Evolutionary conservation across 805 yeast genomes (phyloP), one percentile per base, ranked within the genome.

Genomic region (Kodamaea laetipori): DNA sequence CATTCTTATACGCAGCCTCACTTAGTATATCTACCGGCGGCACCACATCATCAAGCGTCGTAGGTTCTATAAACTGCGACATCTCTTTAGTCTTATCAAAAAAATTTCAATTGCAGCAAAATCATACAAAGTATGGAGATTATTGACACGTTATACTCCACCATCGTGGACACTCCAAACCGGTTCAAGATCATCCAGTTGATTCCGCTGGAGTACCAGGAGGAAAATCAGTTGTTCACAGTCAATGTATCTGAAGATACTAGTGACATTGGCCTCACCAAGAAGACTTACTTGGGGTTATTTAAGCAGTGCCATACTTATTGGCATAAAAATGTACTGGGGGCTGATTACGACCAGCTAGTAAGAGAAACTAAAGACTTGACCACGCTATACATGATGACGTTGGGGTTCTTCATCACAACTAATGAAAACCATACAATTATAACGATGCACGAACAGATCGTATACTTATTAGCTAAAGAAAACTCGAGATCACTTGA

Each of bases 381-480:
- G 11, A 39, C 47, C 48, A 45, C 53, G 6, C 9, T 54, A 13
- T 68, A 67, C 43, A 50, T 52, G 37, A 60, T 63, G 51, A 63
- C 71, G 0, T 37, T 66, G n/a, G 66, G 71, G 1, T 58, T 58
- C 35, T 47, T 71, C 31, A 33, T 63, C 12, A 69, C 73, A 11
- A 66, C 74, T 12, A 66, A 69, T 45, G 76, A 71, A 39, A 59
- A 67, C 49, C 66, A 65, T 41, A 58, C 65, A 12, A 51, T 61
- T 1, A 47, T 67, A 25, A 32, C 45, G 4, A 30, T 61, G 4
- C 75, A 70, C 47, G 67, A 67, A 21, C 23, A 25, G 45, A 26
- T 41, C 6, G 10, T 41, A 27, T 36, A 39, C 25, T 12, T 15
- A 19, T 4, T 35, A 8, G 25, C 18, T 11, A 25, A 6, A 12